phyloP scores from a whole-genome alignment of 2,329 filamentous ascomycete genomes.

The Fusarium graminum region DNA sequence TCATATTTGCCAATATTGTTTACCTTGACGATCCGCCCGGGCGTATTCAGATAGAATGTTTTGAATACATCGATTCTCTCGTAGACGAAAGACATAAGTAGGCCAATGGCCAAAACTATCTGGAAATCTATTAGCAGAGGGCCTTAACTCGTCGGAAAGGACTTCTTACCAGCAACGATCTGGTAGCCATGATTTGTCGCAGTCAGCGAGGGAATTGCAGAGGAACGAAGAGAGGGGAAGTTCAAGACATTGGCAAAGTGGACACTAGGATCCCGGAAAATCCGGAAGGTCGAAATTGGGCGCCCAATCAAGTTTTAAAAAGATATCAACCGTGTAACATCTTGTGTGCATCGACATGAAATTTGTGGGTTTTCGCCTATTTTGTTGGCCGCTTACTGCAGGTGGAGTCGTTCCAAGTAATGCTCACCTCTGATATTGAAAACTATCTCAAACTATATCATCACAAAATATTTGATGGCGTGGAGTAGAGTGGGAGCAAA shows the following conservation, averaged over 20 bases:
- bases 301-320: slow-evolving; percentile 5
- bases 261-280: too few species aligned
- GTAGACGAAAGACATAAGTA: slow-evolving; percentile 26
- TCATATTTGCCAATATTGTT: slow-evolving; percentile 48
- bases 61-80: slow-evolving; percentile 34
- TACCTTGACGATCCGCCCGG: slow-evolving; percentile 46
- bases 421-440: too few species aligned
- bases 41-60: slow-evolving; percentile 50
- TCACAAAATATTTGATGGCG: too few species aligned
- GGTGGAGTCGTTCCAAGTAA: neutral
- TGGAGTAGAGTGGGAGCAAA: too few species aligned
- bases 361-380: neutral
- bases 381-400: slow-evolving; percentile 14
- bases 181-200: slow-evolving; percentile 17
- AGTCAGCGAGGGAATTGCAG: too few species aligned
- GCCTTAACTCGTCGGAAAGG: fast-evolving
- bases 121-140: neutral
- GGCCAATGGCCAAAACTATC: slow-evolving; percentile 24
- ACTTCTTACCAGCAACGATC: slow-evolving; percentile 16
- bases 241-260: neutral
- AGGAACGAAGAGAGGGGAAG: neutral
- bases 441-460: too few species aligned
- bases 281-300: too few species aligned
- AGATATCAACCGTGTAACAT: neutral
- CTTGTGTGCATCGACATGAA: neutral